Evolutionary conservation across 2,329 filamentous ascomycete genomes (phyloP).

Genomic region (Eurotiales sp.): DNA sequence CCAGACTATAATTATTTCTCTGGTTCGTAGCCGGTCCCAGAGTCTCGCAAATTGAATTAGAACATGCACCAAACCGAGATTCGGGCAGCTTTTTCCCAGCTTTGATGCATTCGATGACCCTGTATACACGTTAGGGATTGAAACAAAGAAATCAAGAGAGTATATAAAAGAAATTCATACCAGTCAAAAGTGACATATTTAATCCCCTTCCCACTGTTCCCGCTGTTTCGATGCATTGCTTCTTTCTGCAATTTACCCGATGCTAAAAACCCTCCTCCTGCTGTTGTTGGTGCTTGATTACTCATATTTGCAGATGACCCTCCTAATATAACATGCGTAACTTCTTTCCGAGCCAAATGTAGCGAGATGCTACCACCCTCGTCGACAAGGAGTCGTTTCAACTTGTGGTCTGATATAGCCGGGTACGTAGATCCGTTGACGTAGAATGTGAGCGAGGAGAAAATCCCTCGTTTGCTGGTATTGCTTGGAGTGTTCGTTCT

Average conservation of each 20-base stretch:
- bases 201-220: constrained; percentile 63
- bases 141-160: constrained; percentile 15
- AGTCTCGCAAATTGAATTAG: too few relatives aligned
- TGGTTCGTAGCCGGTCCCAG: constrained; percentile 28
- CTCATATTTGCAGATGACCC: constrained; percentile 43
- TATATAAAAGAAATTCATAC: constrained; percentile 43
- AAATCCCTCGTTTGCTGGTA: constrained; percentile 46
- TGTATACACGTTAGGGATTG: constrained; percentile 37
- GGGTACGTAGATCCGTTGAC: constrained; percentile 85
- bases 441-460: constrained; percentile 70
- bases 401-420: constrained; percentile 75
- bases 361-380: constrained; percentile 72
- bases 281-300: constrained; percentile 73
- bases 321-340: constrained; percentile 86
- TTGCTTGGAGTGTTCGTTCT: background rate
- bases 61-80: constrained; percentile 61
- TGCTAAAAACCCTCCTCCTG: constrained; percentile 70
- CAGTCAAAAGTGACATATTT: constrained; percentile 81
- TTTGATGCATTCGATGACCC: constrained; percentile 80
- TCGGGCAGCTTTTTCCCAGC: constrained; percentile 71
- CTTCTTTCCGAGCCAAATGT: constrained; percentile 65
- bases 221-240: constrained; percentile 43
- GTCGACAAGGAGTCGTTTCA: constrained; percentile 71
- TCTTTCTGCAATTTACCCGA: constrained; percentile 78
- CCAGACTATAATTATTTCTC: background rate